phyloP scores from a whole-genome alignment of 345 rosid species.

The Crucihimalaya himalaica region DNA sequence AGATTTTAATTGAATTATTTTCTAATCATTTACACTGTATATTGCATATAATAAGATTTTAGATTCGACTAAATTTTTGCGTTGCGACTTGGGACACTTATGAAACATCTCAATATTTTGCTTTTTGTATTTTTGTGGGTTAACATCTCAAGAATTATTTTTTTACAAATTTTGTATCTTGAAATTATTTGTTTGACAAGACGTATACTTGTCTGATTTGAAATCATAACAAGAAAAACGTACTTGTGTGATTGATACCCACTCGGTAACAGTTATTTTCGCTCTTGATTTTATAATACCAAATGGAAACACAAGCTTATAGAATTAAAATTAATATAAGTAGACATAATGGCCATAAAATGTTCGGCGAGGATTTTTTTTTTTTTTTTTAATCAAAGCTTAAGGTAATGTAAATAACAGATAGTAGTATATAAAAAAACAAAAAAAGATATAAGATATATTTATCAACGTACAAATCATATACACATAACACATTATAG shows the following conservation, averaged over 20 bases:
- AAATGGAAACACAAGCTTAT: no score
- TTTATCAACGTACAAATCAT: not conserved
- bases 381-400: not conserved
- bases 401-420: not conserved
- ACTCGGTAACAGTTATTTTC: slow-evolving; percentile 6
- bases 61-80: not conserved
- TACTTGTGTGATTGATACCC: slow-evolving; percentile 36
- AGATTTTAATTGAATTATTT: not conserved
- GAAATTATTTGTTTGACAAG: slow-evolving; percentile 32
- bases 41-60: not conserved
- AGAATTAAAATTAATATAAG: no score
- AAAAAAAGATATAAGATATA: not conserved
- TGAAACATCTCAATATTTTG: slow-evolving; percentile 7
- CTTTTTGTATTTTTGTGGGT: not conserved
- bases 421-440: no score
- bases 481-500: not conserved
- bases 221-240: slow-evolving; percentile 32
- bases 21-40: not conserved
- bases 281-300: not conserved
- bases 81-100: not conserved
- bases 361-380: not conserved
- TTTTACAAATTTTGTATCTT: slow-evolving; percentile 19
- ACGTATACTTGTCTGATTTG: slow-evolving; percentile 33
- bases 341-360: not conserved
- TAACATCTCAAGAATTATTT: slow-evolving; percentile 11